A percentile compares a stretch with the other conserved stretches of the same genome.
These are phyloP conservation scores for Byssothecium circinans DNA, from an alignment of 2,329 filamentous ascomycete species.

Conservation along the genomic window DNA sequence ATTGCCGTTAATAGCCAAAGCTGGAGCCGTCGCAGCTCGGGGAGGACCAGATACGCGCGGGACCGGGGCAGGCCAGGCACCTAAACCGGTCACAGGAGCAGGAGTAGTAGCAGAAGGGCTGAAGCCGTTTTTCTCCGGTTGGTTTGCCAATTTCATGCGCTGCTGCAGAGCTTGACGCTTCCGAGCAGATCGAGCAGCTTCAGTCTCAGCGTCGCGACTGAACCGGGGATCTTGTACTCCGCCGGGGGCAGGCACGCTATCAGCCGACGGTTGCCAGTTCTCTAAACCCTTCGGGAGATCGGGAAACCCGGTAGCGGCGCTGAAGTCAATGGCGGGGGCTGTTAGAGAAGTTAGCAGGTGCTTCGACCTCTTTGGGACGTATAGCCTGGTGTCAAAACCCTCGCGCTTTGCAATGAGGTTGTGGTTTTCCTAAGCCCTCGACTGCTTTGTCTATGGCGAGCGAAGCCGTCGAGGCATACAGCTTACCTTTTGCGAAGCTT, in stretches of 20 bases:
- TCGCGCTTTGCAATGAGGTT: no score
- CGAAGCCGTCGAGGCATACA: no score
- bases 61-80: no score
- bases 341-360: background rate
- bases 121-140: background rate
- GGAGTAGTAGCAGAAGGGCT: no score
- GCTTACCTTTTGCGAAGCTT: no score
- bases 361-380: background rate
- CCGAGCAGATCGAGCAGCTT: background rate
- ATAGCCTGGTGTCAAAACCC: no score
- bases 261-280: background rate
- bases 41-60: no score
- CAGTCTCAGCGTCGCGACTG: background rate
- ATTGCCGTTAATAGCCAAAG: no score
- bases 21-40: no score
- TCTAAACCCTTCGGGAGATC: background rate
- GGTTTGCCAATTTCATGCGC: background rate
- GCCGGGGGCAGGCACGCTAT: background rate
- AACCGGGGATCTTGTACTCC: background rate
- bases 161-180: background rate
- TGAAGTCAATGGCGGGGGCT: background rate
- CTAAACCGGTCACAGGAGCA: background rate
- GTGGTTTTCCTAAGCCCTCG: no score
- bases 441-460: no score
- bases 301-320: background rate